Base-by-base conservation (phyloP, 805 yeast genomes). In the Wickerhamomyces chaumierensis region DNA sequence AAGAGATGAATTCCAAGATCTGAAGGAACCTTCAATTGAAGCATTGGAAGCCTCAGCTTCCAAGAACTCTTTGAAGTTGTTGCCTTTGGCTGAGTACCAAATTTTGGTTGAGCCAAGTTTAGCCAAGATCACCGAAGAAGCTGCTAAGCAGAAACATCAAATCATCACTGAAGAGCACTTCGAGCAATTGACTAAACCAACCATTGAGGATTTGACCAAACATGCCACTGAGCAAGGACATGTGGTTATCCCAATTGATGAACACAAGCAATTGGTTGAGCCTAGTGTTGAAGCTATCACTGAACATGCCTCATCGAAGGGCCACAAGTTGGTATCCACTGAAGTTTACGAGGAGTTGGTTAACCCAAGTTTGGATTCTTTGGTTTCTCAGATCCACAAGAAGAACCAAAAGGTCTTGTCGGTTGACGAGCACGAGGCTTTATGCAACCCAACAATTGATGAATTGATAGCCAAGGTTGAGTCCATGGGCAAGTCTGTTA, bases 31-130 rank as follows among this genome's bases (percentile, higher is more conserved):
- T 7, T 21, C 49, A 2, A 39, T 39, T 32, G 48, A 43, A 18
- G 42, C 42, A 16, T 13, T 53, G 12, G 43, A 41, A 5, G 37
- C 40, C 18, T 40, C 37, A 12, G 51, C 54, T 4, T 34, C 42
- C 16, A 42, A 41, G 25, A 21, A 21, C 11, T 6, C 6, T 7
- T 7, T 21, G 25, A 21, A 21, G 11, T 21, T 21, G 25, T 6
- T 21, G 6, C 25, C 25, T 7, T 21, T 21, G 25, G 11, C 25
- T 11, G 25, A 21, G 9, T 21, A 21, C 11, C 25, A 21, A 21
- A 7, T 11, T 11, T 21, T 21, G 11, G 11, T 21, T 21, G 25
- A 21, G 11, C 25, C 25, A 21, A 6, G 9, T 7, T 21, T 21
- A 11, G 25, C 6, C 6, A 21, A 21, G 25, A 28, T 28, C 16